phyloP scores from a whole-genome alignment of 306 rosid genomes.

The Hylodesmum podocarpum region DNA sequence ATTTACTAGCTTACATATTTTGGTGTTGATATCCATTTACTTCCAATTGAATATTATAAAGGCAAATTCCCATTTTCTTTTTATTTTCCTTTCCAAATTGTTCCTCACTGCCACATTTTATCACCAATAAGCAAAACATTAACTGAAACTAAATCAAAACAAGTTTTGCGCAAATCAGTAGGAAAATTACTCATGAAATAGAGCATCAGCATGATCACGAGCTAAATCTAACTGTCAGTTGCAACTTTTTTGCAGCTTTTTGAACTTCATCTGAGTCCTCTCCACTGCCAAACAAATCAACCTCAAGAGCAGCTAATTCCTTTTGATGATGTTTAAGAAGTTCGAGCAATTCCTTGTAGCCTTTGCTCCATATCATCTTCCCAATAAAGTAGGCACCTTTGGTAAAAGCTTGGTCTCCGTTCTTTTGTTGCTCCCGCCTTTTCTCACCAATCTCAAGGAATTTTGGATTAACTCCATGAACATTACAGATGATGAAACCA shows the following conservation, averaged over 20 bases:
- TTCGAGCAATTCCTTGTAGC: slow-evolving; percentile 82
- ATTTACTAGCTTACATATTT: no score
- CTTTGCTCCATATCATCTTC: slow-evolving; percentile 97
- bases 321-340: slow-evolving; percentile 68
- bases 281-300: slow-evolving; percentile 92
- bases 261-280: slow-evolving; percentile 78
- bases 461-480: slow-evolving; percentile 97
- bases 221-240: slow-evolving; percentile 67
- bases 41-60: no score
- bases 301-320: slow-evolving; percentile 68
- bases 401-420: slow-evolving; percentile 58
- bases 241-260: slow-evolving; percentile 66
- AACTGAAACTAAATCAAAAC: slow-evolving; percentile 20
- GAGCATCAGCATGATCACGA: slow-evolving; percentile 78
- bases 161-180: not conserved
- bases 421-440: slow-evolving; percentile 67
- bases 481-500: slow-evolving; percentile 75
- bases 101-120: no score
- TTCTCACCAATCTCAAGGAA: slow-evolving; percentile 80
- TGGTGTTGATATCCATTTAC: no score
- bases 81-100: no score
- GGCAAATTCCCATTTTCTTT: no score
- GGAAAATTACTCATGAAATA: slow-evolving; percentile 80
- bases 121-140: not conserved
- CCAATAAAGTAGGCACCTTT: slow-evolving; percentile 94